Base-by-base conservation (phyloP, 2,329 filamentous ascomycete species). In the Phyllachora maydis region DNA sequence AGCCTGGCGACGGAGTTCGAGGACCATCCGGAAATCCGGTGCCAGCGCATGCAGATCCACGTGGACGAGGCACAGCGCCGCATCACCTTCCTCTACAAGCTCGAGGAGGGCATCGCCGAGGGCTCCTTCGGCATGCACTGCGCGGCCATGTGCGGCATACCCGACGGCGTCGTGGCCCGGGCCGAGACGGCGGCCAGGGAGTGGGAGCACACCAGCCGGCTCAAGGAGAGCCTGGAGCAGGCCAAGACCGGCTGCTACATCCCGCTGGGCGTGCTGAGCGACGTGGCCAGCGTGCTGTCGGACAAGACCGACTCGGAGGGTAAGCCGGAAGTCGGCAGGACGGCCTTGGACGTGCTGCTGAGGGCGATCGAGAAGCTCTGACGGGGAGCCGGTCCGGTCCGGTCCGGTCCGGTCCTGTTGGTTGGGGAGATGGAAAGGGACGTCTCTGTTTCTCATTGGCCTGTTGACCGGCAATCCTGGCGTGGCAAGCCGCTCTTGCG, bases 81-180 rank as follows among this genome's bases (percentile, higher is more conserved):
- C n/a, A 71, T 98, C n/a, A 93, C 85, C 0, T 98, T 98, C 51
- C 46, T 98, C 26, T 98, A 98, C 53, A 83, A 79, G 39, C 64
- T 98, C 0, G 88, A 95, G 47, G 66, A 79, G 9, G 88, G 88
- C 2, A 81, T 95, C 7, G 88, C 88, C 0, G 83, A 95, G 46
- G 88, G 88, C 10, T 91, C 79, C 40, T 98, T 95, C 40, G 88
- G 88, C 37, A 98, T 98, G 88, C 88, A 98, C 46, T 98, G 88
- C 42, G 88, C 88, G 1, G 74, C 81, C 29, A 98, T 98, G 88
- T 98, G 88, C 38, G 88, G 88, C 1, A 95, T 98, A 32, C 68
- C 81, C 0, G 56, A 57, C 21, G 71, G 71, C 26, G 70, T 98
- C 10, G 81, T 98, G 30, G 71, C 83, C 40, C 56, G 75, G 12